Conservation (phyloP, 148 eudicot species). For the Agrostemma githago region DNA sequence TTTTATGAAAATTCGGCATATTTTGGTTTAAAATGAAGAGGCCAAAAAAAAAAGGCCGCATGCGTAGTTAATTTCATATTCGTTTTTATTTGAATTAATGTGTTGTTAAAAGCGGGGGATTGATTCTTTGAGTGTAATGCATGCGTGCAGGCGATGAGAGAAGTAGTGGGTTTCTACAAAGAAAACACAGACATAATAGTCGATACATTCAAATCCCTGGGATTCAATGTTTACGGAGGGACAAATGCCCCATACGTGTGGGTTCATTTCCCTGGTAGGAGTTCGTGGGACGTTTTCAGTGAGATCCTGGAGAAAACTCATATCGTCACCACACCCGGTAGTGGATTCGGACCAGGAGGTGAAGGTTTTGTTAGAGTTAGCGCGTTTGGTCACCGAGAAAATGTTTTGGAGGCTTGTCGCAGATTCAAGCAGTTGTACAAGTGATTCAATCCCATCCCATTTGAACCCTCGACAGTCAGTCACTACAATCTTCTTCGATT, state of each 20-base stretch:
- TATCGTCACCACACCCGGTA: constrained; percentile 77
- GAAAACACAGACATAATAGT: constrained; percentile 76
- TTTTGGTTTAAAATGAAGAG: too few species aligned
- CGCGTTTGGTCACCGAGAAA: constrained; percentile 74
- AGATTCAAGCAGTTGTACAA: constrained; percentile 87
- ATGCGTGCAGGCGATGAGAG: constrained; percentile 95
- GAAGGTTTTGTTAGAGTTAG: constrained; percentile 86
- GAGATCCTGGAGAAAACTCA: constrained; percentile 95
- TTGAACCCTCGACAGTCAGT: neutral
- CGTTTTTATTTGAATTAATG: neutral
- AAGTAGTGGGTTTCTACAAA: constrained; percentile 83
- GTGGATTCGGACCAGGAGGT: constrained; percentile 87
- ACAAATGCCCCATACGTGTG: constrained; percentile 89
- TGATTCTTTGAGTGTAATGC: constrained; percentile 19
- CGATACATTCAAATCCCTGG: constrained; percentile 82
- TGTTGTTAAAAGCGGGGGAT: neutral
- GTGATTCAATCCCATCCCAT: constrained; percentile 24
- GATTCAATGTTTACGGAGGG: constrained; percentile 83
- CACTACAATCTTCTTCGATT: neutral
- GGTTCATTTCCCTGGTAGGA: constrained; percentile 87
- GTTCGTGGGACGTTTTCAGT: constrained; percentile 89
- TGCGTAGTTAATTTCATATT: neutral
- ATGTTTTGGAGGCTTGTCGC: constrained; percentile 83
- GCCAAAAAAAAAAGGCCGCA: neutral
- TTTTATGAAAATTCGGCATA: too few species aligned